Evolutionary conservation across 208 protist genomes (phyloP).

Genomic region (Trypanosoma brucei): DNA sequence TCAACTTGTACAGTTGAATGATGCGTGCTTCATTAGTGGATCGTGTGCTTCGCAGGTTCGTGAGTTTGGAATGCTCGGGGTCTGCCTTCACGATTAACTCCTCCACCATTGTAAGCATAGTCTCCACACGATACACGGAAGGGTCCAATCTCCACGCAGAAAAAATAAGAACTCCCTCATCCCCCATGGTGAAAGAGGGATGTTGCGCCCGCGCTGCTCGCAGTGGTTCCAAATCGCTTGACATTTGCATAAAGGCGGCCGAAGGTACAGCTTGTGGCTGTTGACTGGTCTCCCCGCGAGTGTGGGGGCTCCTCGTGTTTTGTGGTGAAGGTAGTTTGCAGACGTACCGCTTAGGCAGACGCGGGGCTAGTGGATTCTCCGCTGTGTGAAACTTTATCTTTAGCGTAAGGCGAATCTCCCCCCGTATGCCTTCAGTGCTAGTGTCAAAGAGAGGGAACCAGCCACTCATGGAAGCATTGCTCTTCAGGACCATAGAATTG

Average conservation of each 20-base stretch:
- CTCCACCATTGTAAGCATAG: conserved; percentile 81
- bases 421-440: conserved; percentile 55
- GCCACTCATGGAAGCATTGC: conserved; percentile 56
- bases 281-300: not conserved
- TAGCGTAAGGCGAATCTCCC: conserved; percentile 84
- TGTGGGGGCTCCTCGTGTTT: conserved; percentile 1
- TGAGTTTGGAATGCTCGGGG: conserved; percentile 85
- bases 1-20: conserved; percentile 86
- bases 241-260: conserved; percentile 22
- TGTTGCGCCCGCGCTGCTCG: conserved; percentile 52
- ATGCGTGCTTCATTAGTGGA: conserved; percentile 79
- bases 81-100: conserved; percentile 89
- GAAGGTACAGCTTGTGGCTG: not conserved
- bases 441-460: conserved; percentile 93
- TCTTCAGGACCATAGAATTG: conserved; percentile 81
- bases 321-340: conserved; percentile 15
- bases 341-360: conserved; percentile 63
- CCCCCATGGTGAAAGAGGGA: conserved; percentile 71
- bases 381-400: conserved; percentile 87
- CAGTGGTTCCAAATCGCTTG: conserved; percentile 49
- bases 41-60: conserved; percentile 75
- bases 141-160: conserved; percentile 81
- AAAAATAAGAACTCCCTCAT: conserved; percentile 85
- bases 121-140: conserved; percentile 80
- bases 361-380: conserved; percentile 80